Percentiles rank a stretch among this genome's conserved stretches.
Evolutionary conservation across 2,329 filamentous ascomycete species (phyloP).

Genomic region (Metarhizium rileyi): DNA sequence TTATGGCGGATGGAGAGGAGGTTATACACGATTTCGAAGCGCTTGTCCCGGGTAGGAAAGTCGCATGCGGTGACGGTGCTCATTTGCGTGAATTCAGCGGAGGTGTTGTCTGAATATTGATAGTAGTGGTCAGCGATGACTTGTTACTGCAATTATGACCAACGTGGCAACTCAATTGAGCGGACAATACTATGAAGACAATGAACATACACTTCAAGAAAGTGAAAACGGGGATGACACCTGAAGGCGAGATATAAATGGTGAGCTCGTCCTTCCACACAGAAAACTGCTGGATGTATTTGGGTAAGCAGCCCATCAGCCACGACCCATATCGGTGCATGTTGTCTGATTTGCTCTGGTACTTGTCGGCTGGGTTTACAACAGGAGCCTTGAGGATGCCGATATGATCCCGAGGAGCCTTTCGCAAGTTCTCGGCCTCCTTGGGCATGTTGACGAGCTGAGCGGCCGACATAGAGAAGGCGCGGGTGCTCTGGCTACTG

Average conservation of each 20-base stretch:
- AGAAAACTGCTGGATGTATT: conserved; percentile 98
- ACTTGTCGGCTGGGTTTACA: conserved; percentile 90
- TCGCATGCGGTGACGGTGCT: conserved; percentile 90
- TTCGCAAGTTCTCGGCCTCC: conserved; percentile 57
- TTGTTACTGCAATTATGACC: background rate
- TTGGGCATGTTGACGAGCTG: conserved; percentile 47
- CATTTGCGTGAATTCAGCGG: conserved; percentile 91
- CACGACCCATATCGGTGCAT: conserved; percentile 94
- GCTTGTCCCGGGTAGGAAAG: conserved; percentile 88
- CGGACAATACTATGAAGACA: background rate
- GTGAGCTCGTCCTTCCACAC: conserved; percentile 99
- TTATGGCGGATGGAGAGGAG: conserved; percentile 93
- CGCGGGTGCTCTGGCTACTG: conserved; percentile 32
- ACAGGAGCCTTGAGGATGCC: conserved; percentile 66
- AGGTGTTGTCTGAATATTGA: conserved; percentile 64
- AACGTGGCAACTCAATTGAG: background rate
- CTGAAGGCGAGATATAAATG: conserved; percentile 82
- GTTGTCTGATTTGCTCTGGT: conserved; percentile 73
- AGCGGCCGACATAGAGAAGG: conserved; percentile 40
- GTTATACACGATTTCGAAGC: conserved; percentile 98
- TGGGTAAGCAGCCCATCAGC: conserved; percentile 91
- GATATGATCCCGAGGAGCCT: conserved; percentile 46
- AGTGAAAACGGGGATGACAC: conserved; percentile 81
- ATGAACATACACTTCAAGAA: conserved; percentile 68
- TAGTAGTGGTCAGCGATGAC: background rate